phyloP scores from a whole-genome alignment of 2,329 filamentous ascomycete species.

The Colletotrichum sp. region DNA sequence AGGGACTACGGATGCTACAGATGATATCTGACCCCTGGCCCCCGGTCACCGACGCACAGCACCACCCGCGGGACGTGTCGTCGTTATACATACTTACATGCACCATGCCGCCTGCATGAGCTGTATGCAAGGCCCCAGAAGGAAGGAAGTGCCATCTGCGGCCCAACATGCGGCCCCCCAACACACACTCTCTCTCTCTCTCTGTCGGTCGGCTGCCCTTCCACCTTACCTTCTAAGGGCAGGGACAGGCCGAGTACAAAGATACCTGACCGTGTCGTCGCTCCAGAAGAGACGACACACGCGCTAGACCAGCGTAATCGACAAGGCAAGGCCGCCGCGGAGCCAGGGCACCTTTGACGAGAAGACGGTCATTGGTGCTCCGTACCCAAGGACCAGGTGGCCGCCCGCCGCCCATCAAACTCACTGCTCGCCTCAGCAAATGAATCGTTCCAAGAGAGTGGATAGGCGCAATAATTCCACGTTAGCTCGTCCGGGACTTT shows the following conservation, averaged over 20 bases:
- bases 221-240: background rate
- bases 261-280: background rate
- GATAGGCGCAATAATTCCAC: conserved; percentile 7
- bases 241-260: conserved; percentile 12
- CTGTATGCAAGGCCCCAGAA: conserved; percentile 20
- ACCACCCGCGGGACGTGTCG: conserved; percentile 19
- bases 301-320: background rate
- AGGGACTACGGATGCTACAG: background rate
- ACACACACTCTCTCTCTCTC: background rate
- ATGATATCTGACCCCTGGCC: conserved; percentile 10
- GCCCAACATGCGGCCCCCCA: conserved; percentile 19
- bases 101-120: conserved; percentile 17
- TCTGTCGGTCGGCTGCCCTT: background rate
- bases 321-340: background rate
- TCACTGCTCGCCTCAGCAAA: conserved; percentile 12
- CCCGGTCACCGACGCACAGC: conserved; percentile 11
- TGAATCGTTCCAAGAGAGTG: conserved; percentile 14
- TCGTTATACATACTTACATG: conserved; percentile 3
- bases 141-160: conserved; percentile 17
- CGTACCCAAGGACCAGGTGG: background rate
- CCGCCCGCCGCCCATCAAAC: background rate
- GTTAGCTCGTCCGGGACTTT: conserved; percentile 5
- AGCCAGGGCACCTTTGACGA: background rate
- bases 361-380: background rate
- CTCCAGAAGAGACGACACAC: conserved; percentile 6